Conservation (phyloP, 208 protist genomes). For the Willaertia magna region DNA sequence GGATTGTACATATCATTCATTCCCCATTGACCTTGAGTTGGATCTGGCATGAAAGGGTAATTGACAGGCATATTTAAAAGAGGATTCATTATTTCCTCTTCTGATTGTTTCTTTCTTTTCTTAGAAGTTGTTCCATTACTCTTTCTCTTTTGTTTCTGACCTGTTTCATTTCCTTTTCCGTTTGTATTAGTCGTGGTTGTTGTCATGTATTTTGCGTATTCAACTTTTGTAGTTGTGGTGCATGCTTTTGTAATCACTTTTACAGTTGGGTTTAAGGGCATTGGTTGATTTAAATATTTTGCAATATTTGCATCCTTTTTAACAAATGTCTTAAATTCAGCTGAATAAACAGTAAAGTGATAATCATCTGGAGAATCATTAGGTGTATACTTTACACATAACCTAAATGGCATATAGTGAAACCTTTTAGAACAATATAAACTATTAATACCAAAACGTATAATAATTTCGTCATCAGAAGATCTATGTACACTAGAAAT, state of each 20-base stretch:
- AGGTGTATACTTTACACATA: neutral
- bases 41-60: no score
- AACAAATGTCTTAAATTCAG: conserved; percentile 3
- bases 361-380: neutral
- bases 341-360: neutral
- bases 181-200: neutral
- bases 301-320: conserved; percentile 7
- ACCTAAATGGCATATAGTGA: neutral
- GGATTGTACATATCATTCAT: neutral
- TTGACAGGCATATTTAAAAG: neutral
- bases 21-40: neutral
- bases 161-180: neutral
- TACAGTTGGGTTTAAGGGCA: neutral
- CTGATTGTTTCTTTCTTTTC: neutral
- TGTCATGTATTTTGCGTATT: neutral
- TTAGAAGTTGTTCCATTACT: neutral
- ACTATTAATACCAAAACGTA: conserved; percentile 1
- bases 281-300: conserved; percentile 3
- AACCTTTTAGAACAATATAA: neutral
- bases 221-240: neutral
- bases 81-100: neutral
- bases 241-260: neutral
- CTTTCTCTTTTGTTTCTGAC: neutral
- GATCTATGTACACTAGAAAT: neutral
- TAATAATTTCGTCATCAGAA: neutral